Percentiles rank a stretch among this genome's conserved stretches.
These are phyloP conservation scores for Leccinum angustisporum DNA, from an alignment of 1,284 basidiomycete species.

Conservation along the genomic window DNA sequence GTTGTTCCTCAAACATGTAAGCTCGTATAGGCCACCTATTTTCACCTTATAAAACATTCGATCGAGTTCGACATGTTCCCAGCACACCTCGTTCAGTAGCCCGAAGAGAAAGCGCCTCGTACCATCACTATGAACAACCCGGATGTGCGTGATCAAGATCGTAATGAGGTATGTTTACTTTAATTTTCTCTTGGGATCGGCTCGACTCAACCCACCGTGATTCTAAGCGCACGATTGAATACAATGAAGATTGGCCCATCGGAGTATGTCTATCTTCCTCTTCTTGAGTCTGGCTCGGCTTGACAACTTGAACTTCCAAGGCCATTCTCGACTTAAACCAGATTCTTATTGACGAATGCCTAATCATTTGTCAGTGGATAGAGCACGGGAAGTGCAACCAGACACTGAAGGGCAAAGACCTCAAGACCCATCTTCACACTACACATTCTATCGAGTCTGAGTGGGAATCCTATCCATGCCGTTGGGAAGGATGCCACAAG, in stretches of 20 bases:
- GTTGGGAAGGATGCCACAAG: conserved; percentile 9
- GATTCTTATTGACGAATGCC: conserved; percentile 2
- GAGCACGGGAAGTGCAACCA: conserved; percentile 3
- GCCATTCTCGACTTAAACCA: conserved; percentile 8
- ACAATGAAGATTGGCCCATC: background rate
- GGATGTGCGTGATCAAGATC: background rate
- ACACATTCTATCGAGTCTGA: conserved; percentile 9
- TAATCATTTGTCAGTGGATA: conserved; percentile 10
- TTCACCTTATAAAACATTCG: conserved; percentile 12
- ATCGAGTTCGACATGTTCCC: background rate
- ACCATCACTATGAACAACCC: background rate
- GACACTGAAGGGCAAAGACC: background rate
- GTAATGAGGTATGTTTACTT: background rate
- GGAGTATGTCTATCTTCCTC: background rate
- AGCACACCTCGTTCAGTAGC: background rate
- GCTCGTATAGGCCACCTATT: background rate
- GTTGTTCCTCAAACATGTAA: conserved; percentile 1
- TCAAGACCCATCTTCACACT: conserved; percentile 7
- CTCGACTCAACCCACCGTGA: background rate
- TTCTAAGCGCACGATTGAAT: background rate
- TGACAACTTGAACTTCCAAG: background rate
- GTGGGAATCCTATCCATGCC: conserved; percentile 10
- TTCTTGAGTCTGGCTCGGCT: background rate
- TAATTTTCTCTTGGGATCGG: background rate
- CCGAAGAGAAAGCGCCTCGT: background rate